A percentile compares a stretch with the other conserved stretches of the same genome.
Evolutionary conservation across 2,329 filamentous ascomycete species (phyloP).

Genomic region (Zelopaecilomyces penicillatus): DNA sequence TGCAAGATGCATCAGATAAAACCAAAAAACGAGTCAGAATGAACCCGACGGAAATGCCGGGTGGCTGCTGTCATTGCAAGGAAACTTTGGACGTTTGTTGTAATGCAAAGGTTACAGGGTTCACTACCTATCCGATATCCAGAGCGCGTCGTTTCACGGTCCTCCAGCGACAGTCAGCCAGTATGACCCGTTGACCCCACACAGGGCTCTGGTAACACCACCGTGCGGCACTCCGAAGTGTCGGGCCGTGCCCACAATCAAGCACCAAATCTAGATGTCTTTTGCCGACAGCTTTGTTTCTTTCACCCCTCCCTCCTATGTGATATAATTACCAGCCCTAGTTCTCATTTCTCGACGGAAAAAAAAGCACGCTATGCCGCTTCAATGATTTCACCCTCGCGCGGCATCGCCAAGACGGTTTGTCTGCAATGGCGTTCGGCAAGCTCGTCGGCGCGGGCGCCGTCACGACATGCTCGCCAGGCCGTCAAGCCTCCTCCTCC

Average conservation of each 20-base stretch:
- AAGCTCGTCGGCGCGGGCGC: constrained; percentile 19
- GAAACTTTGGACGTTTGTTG: no score
- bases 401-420: constrained; percentile 16
- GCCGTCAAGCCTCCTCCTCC: constrained; percentile 11
- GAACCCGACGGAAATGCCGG: no score
- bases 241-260: constrained; percentile 13
- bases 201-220: not conserved
- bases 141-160: no score
- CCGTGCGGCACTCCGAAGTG: constrained; percentile 5
- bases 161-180: no score
- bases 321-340: not conserved
- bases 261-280: not conserved
- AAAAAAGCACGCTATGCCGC: constrained; percentile 10
- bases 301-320: not conserved
- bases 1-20: not conserved
- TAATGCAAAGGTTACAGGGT: no score
- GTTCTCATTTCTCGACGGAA: not conserved
- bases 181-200: no score
- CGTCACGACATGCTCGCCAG: constrained; percentile 7
- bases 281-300: constrained; percentile 1
- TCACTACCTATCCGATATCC: no score
- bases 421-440: constrained; percentile 20
- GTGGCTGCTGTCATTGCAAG: no score
- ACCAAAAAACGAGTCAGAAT: not conserved
- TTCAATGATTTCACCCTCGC: constrained; percentile 22